A percentile compares a stretch with the other conserved stretches of the same genome.
These are phyloP conservation scores for Sporothrix brasiliensis DNA, from an alignment of 2,329 filamentous ascomycete species.

Conservation along the genomic window DNA sequence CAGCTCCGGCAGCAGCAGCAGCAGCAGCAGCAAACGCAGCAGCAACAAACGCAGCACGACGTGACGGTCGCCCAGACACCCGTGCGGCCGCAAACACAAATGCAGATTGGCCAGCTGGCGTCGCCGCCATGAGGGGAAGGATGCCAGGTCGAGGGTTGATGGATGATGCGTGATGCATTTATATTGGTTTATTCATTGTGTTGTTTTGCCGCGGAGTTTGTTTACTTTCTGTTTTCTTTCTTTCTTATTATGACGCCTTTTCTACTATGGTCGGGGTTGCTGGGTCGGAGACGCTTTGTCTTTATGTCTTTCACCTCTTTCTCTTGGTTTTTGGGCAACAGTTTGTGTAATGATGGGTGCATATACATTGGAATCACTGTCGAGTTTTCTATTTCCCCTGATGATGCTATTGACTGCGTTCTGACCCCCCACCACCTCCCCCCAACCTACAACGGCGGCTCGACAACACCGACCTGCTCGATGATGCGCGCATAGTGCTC, in stretches of 20 bases:
- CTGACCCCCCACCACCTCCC: neutral
- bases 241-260: neutral
- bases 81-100: slow-evolving; percentile 27
- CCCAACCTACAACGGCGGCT: slow-evolving; percentile 32
- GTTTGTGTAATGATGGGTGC: slow-evolving; percentile 27
- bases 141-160: neutral
- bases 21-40: slow-evolving; percentile 28
- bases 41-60: slow-evolving; percentile 40
- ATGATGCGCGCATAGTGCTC: slow-evolving; percentile 49
- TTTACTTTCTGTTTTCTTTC: slow-evolving; percentile 8
- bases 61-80: slow-evolving; percentile 32
- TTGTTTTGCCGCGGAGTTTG: neutral
- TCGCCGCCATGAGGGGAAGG: slow-evolving; percentile 31
- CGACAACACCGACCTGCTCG: slow-evolving; percentile 46
- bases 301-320: slow-evolving; percentile 3
- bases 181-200: neutral
- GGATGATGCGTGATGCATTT: neutral
- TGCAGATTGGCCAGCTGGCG: slow-evolving; percentile 32
- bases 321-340: neutral
- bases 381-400: neutral
- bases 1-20: slow-evolving; percentile 40
- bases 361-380: slow-evolving; percentile 14
- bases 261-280: neutral
- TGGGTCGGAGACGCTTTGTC: neutral
- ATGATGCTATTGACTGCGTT: neutral